Percentiles rank a stretch among this genome's conserved stretches.
Evolutionary conservation across 345 rosid species (phyloP).

Genomic region (Sapria himalayana): DNA sequence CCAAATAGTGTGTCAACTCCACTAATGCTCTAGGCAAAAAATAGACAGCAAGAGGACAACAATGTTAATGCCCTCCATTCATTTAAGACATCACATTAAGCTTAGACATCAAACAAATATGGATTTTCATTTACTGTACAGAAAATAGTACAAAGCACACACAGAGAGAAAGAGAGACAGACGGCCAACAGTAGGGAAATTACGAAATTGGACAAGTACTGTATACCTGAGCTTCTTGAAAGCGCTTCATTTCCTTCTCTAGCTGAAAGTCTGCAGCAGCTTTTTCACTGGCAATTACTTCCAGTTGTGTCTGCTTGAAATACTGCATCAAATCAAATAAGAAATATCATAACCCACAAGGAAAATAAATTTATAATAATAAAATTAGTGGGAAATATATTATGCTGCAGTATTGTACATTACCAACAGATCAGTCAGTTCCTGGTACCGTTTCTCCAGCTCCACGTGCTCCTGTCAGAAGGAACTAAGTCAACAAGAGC

Average conservation of each 20-base stretch:
- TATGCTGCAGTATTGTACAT: conserved; percentile 11
- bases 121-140: too few species aligned
- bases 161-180: too few species aligned
- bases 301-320: conserved; percentile 96
- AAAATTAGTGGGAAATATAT: neutral
- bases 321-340: conserved; percentile 30
- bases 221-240: conserved; percentile 69
- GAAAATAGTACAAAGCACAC: too few species aligned
- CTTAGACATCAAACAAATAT: too few species aligned
- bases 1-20: too few species aligned
- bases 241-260: conserved; percentile 80
- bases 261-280: conserved; percentile 96
- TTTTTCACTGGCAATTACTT: conserved; percentile 93
- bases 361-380: neutral
- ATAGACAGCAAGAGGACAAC: too few species aligned
- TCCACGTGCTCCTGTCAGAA: conserved; percentile 79
- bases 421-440: conserved; percentile 94
- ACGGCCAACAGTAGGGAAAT: too few species aligned
- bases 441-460: conserved; percentile 96
- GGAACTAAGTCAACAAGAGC: conserved; percentile 1
- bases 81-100: too few species aligned
- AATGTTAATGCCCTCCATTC: too few species aligned
- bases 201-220: conserved; percentile 4
- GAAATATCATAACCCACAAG: too few species aligned
- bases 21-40: too few species aligned